These are phyloP conservation scores for Orbilia blumenaviensis DNA, from an alignment of 2,329 filamentous ascomycete genomes.

Conservation along the genomic window DNA sequence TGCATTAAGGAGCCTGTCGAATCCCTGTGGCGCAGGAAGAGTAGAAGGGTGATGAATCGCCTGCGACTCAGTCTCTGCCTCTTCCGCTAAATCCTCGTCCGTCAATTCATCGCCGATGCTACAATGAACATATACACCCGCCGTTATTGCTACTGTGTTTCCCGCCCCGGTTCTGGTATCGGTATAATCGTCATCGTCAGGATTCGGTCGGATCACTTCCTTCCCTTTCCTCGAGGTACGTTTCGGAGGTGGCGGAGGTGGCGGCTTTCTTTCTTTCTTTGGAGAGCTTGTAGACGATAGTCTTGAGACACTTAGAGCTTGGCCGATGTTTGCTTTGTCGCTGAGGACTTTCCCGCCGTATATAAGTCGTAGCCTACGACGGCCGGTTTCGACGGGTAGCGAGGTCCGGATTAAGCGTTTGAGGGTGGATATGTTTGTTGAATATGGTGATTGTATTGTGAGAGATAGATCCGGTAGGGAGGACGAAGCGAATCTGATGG, in stretches of 20 bases:
- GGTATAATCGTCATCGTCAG: constrained; percentile 70
- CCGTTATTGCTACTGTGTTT: constrained; percentile 64
- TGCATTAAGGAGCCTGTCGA: constrained; percentile 81
- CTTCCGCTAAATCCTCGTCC: constrained; percentile 73
- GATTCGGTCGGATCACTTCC: constrained; percentile 62
- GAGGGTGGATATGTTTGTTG: constrained; percentile 78
- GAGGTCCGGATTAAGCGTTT: constrained; percentile 82
- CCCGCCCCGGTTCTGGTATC: constrained; percentile 55
- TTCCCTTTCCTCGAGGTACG: constrained; percentile 55
- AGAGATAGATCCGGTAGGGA: constrained; percentile 84
- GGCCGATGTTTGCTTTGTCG: constrained; percentile 74
- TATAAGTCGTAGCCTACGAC: constrained; percentile 84
- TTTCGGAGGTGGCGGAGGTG: constrained; percentile 27
- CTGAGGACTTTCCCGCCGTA: constrained; percentile 85
- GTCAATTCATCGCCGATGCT: constrained; percentile 82
- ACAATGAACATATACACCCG: constrained; percentile 83
- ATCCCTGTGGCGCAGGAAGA: constrained; percentile 75
- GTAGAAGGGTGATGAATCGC: constrained; percentile 61
- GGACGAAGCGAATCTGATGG: constrained; percentile 83
- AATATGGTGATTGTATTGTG: constrained; percentile 73
- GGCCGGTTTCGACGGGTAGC: constrained; percentile 70
- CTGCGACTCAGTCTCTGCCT: constrained; percentile 64
- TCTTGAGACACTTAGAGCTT: constrained; percentile 72
- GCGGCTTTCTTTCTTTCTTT: constrained; percentile 55
- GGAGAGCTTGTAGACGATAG: constrained; percentile 64